These are phyloP conservation scores for Ophiorrhiza pumila DNA, from an alignment of 257 asterid genomes.

Conservation along the genomic window DNA sequence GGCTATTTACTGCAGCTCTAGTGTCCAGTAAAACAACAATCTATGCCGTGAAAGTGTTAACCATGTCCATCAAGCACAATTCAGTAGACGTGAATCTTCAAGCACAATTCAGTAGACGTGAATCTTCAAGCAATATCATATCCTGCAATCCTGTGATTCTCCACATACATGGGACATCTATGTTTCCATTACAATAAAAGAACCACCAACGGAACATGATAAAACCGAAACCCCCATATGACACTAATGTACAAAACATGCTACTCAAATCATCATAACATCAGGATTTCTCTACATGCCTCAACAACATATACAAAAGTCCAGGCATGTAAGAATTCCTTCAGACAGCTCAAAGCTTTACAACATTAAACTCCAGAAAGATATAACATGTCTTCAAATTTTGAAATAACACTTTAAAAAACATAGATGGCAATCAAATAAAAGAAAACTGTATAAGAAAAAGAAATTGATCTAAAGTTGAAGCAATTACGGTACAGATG, in stretches of 20 bases:
- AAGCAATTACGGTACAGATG: too few species aligned
- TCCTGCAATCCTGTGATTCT: not conserved
- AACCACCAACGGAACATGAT: not conserved
- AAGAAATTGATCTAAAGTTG: too few species aligned
- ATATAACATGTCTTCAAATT: too few species aligned
- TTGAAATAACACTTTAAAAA: too few species aligned
- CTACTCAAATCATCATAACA: not conserved
- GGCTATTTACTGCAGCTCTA: too few species aligned
- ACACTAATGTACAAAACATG: not conserved
- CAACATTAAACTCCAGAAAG: too few species aligned
- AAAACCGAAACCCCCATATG: too few species aligned
- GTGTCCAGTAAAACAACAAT: too few species aligned
- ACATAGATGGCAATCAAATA: too few species aligned
- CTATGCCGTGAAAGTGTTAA: too few species aligned
- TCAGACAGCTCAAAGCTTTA: too few species aligned
- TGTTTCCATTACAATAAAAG: not conserved
- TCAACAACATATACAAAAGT: not conserved
- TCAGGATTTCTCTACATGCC: not conserved
- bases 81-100: not conserved
- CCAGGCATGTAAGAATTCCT: not conserved
- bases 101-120: not conserved
- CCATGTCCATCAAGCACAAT: not conserved
- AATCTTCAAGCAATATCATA: not conserved
- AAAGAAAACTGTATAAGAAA: too few species aligned
- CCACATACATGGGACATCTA: not conserved